A percentile compares a stretch with the other conserved stretches of the same genome.
These are phyloP conservation scores for Talaromyces sp. DNA, from an alignment of 2,329 filamentous ascomycete genomes.

Conservation along the genomic window DNA sequence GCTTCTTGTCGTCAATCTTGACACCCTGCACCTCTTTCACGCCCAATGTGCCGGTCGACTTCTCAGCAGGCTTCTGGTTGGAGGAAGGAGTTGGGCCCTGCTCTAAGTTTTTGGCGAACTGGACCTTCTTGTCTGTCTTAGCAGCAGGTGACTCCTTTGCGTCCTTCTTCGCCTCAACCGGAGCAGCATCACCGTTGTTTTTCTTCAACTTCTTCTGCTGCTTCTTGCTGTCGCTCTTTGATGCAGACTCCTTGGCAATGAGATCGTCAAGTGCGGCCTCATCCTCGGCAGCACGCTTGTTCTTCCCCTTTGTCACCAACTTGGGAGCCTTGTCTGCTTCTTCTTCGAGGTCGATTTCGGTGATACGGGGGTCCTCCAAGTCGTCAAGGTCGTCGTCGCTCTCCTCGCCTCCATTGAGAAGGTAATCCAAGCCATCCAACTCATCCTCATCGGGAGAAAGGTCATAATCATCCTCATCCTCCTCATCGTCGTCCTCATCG, in stretches of 20 bases:
- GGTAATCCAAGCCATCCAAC: slow-evolving; percentile 51
- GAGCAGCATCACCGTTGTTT: slow-evolving; percentile 85
- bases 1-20: slow-evolving; percentile 90
- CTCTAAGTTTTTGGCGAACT: slow-evolving; percentile 98
- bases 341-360: slow-evolving; percentile 75
- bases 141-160: slow-evolving; percentile 44
- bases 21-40: slow-evolving; percentile 82
- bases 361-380: slow-evolving; percentile 72
- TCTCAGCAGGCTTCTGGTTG: slow-evolving; percentile 45
- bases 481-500: slow-evolving; percentile 53
- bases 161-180: slow-evolving; percentile 54
- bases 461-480: slow-evolving; percentile 71
- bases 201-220: slow-evolving; percentile 98
- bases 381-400: slow-evolving; percentile 74
- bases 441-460: slow-evolving; percentile 75
- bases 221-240: slow-evolving; percentile 69
- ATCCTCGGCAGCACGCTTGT: slow-evolving; percentile 78
- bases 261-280: slow-evolving; percentile 70
- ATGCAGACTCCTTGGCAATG: slow-evolving; percentile 63
- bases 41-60: slow-evolving; percentile 56
- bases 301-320: slow-evolving; percentile 65
- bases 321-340: slow-evolving; percentile 62
- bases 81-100: slow-evolving; percentile 77
- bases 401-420: slow-evolving; percentile 54
- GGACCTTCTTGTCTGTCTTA: slow-evolving; percentile 86